phyloP scores from a whole-genome alignment of 306 rosid genomes.

The Rosa lucieae region DNA sequence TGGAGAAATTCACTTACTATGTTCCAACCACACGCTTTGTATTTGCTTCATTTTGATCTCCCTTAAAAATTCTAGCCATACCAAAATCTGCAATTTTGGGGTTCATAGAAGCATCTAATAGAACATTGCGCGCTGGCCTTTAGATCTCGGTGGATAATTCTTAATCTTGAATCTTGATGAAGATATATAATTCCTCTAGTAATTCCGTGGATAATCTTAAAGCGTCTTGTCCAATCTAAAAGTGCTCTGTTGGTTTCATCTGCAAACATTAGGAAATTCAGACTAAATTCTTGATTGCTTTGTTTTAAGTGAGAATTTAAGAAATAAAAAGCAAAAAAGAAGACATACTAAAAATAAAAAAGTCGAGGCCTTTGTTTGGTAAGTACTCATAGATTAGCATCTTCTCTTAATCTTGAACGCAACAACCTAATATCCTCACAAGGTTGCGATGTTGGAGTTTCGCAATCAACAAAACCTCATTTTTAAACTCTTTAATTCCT shows the following conservation, averaged over 20 bases:
- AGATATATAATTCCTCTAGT: slow-evolving; percentile 63
- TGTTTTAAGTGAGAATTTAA: neutral
- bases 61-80: slow-evolving; percentile 62
- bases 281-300: neutral
- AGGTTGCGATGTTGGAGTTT: slow-evolving; percentile 75
- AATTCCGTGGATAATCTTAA: slow-evolving; percentile 38
- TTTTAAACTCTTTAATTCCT: slow-evolving; percentile 61
- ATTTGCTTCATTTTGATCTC: slow-evolving; percentile 50
- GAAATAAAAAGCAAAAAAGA: neutral
- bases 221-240: slow-evolving; percentile 48
- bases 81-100: slow-evolving; percentile 80
- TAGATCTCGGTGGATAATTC: slow-evolving; percentile 59
- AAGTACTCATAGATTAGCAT: slow-evolving; percentile 58
- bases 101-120: slow-evolving; percentile 44
- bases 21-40: slow-evolving; percentile 61
- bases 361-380: slow-evolving; percentile 55
- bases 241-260: slow-evolving; percentile 31
- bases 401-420: slow-evolving; percentile 47
- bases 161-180: slow-evolving; percentile 61
- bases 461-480: slow-evolving; percentile 54
- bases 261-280: neutral
- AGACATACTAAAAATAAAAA: slow-evolving; percentile 46
- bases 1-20: slow-evolving; percentile 42
- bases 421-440: slow-evolving; percentile 56
- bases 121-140: slow-evolving; percentile 62